Conservation (phyloP, 202 grass and related monocot genomes). For the Schoenoplectus triqueter region DNA sequence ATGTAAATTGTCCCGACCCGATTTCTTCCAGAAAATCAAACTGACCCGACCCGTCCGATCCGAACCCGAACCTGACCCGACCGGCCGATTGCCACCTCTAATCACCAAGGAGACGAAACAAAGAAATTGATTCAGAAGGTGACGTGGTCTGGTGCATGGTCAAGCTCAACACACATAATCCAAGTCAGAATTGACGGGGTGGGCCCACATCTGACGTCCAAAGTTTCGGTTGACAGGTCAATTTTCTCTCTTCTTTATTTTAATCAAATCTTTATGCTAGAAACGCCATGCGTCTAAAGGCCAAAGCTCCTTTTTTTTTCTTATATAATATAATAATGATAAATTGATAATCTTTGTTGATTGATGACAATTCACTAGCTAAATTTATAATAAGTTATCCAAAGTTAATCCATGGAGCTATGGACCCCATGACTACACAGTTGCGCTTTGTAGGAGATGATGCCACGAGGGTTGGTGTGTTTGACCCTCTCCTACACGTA, state of each 20-base stretch:
- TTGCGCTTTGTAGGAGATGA: slow-evolving; percentile 5
- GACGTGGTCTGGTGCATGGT: slow-evolving; percentile 25
- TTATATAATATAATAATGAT: neutral
- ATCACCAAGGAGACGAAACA: neutral
- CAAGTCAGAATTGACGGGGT: slow-evolving; percentile 38
- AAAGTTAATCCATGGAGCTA: slow-evolving; percentile 9
- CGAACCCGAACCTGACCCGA: too few species aligned
- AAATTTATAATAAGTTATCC: slow-evolving; percentile 29
- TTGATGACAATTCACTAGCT: neutral
- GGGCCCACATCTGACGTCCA: slow-evolving; percentile 28
- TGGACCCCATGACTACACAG: slow-evolving; percentile 3
- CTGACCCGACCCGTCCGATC: too few species aligned
- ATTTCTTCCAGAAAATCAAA: too few species aligned
- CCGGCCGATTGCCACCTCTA: too few species aligned
- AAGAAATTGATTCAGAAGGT: slow-evolving; percentile 18
- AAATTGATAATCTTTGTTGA: neutral
- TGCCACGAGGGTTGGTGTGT: slow-evolving; percentile 22
- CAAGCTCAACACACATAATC: slow-evolving; percentile 36
- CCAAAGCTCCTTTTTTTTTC: neutral
- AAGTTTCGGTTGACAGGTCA: slow-evolving; percentile 38
- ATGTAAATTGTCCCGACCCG: too few species aligned
- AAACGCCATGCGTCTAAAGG: slow-evolving; percentile 26
- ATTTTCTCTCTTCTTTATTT: neutral
- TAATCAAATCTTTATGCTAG: slow-evolving; percentile 18
- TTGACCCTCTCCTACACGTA: slow-evolving; percentile 19